A percentile compares a stretch with the other conserved stretches of the same genome.
phyloP scores from a whole-genome alignment of 1,284 basidiomycete genomes.

The Microbotryum silenes-acaulis region DNA sequence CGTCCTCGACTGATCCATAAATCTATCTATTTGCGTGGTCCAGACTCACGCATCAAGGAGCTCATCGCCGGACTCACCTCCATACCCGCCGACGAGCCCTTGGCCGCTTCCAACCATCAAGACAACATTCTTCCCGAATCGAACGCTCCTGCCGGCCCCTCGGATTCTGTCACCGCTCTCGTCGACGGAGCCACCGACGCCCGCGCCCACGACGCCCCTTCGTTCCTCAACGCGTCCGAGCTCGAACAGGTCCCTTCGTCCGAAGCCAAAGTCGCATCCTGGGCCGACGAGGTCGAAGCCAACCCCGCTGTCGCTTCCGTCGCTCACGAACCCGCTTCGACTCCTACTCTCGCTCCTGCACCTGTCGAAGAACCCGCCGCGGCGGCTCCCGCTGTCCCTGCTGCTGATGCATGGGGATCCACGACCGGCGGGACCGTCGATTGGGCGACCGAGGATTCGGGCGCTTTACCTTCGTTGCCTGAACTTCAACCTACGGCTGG shows the following conservation, averaged over 20 bases:
- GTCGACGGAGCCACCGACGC: slow-evolving; percentile 11
- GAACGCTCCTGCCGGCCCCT: slow-evolving; percentile 38
- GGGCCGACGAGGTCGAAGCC: slow-evolving; percentile 14
- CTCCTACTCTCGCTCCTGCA: slow-evolving; percentile 3
- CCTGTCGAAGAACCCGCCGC: slow-evolving; percentile 14
- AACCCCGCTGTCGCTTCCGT: neutral
- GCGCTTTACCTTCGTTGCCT: slow-evolving; percentile 13
- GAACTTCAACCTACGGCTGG: slow-evolving; percentile 17
- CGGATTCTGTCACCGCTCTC: slow-evolving; percentile 29
- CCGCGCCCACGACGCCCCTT: slow-evolving; percentile 2
- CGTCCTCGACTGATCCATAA: too few species aligned
- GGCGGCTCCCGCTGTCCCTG: neutral
- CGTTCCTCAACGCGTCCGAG: slow-evolving; percentile 27
- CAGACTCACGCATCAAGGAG: slow-evolving; percentile 33
- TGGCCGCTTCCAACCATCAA: neutral
- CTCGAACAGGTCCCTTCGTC: slow-evolving; percentile 36
- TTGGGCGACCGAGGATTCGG: slow-evolving; percentile 23
- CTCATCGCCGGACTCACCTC: slow-evolving; percentile 37
- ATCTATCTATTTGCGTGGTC: neutral
- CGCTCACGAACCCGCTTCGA: neutral
- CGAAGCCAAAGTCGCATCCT: slow-evolving; percentile 31
- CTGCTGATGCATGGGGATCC: neutral
- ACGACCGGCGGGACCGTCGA: slow-evolving; percentile 9
- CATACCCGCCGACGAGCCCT: slow-evolving; percentile 16
- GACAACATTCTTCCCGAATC: slow-evolving; percentile 32